Evolutionary conservation across 148 eudicot species (phyloP).

Genomic region (Spergularia bocconei): DNA sequence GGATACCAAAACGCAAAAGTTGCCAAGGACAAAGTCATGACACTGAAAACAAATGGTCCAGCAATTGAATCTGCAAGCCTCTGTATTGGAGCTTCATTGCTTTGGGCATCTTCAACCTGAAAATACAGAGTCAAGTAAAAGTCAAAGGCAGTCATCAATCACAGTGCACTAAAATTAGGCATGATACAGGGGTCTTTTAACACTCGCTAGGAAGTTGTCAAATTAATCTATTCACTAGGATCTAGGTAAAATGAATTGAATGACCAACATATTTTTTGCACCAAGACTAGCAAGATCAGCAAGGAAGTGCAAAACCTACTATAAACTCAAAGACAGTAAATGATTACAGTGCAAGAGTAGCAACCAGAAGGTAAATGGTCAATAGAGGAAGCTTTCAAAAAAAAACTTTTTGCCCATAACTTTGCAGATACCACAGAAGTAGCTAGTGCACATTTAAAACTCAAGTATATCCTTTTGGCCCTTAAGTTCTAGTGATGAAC

Average conservation of each 20-base stretch:
- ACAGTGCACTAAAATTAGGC: background rate
- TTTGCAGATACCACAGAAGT: background rate
- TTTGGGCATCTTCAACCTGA: slow-evolving; percentile 98
- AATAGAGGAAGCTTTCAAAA: background rate
- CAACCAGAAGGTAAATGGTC: background rate
- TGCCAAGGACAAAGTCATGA: slow-evolving; percentile 79
- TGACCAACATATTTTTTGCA: background rate
- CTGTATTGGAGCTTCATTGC: slow-evolving; percentile 96
- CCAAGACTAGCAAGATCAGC: background rate
- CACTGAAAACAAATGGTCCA: slow-evolving; percentile 89
- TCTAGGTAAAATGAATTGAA: background rate
- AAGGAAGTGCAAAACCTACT: background rate
- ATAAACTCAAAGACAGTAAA: background rate
- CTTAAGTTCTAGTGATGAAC: background rate
- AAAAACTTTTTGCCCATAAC: background rate
- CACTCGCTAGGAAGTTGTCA: background rate
- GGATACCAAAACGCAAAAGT: slow-evolving; percentile 90
- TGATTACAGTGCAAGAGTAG: background rate
- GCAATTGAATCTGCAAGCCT: slow-evolving; percentile 96
- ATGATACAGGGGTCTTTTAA: background rate
- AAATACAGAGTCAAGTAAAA: slow-evolving; percentile 16
- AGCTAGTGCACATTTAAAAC: background rate
- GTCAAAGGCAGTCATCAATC: background rate
- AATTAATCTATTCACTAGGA: background rate
- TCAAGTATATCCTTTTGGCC: background rate